Percentiles rank a stretch among this genome's conserved stretches.
Evolutionary conservation across 768 basidiomycete species (phyloP).

Genomic region (Naganishia onofrii): DNA sequence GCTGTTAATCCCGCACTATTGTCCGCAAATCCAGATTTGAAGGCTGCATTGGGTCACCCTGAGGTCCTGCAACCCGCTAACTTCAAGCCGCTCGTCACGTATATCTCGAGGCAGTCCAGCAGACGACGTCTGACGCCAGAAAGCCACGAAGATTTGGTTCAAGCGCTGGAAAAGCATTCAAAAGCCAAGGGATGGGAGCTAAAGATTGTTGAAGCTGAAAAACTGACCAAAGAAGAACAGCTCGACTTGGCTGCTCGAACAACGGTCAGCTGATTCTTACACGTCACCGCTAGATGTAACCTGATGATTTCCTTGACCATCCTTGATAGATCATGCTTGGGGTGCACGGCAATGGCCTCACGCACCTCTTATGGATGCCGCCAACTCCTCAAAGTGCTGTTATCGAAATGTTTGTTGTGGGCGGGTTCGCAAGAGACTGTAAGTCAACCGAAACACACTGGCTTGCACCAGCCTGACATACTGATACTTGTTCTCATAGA

Average conservation of each 20-base stretch:
- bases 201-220: slow-evolving; percentile 50
- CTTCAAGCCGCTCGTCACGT: slow-evolving; percentile 76
- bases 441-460: slow-evolving; percentile 53
- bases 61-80: slow-evolving; percentile 21
- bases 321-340: slow-evolving; percentile 81
- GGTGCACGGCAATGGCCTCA: slow-evolving; percentile 88
- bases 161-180: slow-evolving; percentile 66
- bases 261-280: slow-evolving; percentile 37
- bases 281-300: slow-evolving; percentile 6
- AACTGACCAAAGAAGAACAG: slow-evolving; percentile 50
- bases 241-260: slow-evolving; percentile 49
- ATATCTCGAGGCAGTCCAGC: slow-evolving; percentile 77
- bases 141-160: slow-evolving; percentile 74
- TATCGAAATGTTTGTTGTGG: slow-evolving; percentile 84
- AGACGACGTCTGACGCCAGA: slow-evolving; percentile 73
- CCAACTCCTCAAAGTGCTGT: slow-evolving; percentile 77
- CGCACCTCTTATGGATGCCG: slow-evolving; percentile 87
- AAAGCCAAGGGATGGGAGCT: slow-evolving; percentile 70
- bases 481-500: slow-evolving; percentile 33
- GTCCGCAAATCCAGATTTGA: slow-evolving; percentile 17
- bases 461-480: not conserved
- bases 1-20: slow-evolving; percentile 41
- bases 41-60: not conserved
- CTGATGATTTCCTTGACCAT: not conserved
- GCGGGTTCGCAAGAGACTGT: slow-evolving; percentile 82